Percentiles rank a stretch among this genome's conserved stretches.
Conservation (phyloP, 2,329 filamentous ascomycete species). For the Paecilomyces dactylethromorphus region DNA sequence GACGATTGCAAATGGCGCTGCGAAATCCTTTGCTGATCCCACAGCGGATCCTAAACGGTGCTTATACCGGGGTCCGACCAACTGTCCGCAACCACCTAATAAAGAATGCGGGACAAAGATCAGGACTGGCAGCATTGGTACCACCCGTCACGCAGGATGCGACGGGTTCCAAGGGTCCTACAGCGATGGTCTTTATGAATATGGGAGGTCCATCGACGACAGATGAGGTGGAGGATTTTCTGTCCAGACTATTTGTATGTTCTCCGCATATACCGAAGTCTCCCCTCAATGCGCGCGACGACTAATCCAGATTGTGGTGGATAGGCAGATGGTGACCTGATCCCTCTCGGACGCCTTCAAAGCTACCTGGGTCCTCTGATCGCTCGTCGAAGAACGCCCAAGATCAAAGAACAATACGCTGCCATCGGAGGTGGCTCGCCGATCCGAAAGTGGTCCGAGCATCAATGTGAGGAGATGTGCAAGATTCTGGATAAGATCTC, state of each 20-base stretch:
- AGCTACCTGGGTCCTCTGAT: constrained; percentile 86
- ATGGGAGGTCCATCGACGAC: constrained; percentile 94
- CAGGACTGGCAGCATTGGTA: constrained; percentile 52
- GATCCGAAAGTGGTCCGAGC: constrained; percentile 96
- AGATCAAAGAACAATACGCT: constrained; percentile 92
- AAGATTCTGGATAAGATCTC: constrained; percentile 88
- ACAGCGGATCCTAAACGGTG: constrained; percentile 19
- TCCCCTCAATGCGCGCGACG: neutral
- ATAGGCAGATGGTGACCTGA: constrained; percentile 85
- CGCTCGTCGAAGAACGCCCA: constrained; percentile 78
- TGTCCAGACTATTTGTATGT: constrained; percentile 85
- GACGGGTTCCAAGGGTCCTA: constrained; percentile 68
- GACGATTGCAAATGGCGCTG: constrained; percentile 30
- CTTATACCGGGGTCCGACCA: constrained; percentile 14
- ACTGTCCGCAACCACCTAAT: constrained; percentile 14
- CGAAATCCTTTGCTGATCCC: constrained; percentile 27
- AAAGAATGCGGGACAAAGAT: constrained; percentile 17
- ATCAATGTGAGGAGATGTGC: constrained; percentile 92
- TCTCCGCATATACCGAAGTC: constrained; percentile 10
- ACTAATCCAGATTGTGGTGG: constrained; percentile 7
- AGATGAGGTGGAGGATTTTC: constrained; percentile 79
- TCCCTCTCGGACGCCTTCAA: constrained; percentile 89
- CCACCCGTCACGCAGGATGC: constrained; percentile 76
- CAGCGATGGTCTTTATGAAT: constrained; percentile 97
- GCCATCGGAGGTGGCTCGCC: constrained; percentile 96